phyloP scores from a whole-genome alignment of 441 rosid genomes.

The Arabidopsis lyrata region DNA sequence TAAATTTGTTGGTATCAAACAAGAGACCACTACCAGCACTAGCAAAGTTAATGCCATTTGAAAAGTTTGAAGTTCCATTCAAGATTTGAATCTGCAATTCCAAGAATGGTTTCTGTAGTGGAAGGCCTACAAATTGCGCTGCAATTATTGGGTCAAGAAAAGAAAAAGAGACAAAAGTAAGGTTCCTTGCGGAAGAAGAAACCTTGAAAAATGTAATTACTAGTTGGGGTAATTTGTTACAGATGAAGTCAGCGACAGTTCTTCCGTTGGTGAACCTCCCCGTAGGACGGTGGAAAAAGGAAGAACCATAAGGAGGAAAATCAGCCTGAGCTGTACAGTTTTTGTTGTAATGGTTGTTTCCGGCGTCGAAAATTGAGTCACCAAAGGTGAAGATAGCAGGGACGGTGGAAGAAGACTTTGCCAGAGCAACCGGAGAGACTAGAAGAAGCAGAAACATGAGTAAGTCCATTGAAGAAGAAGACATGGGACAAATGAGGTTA shows the following conservation, averaged over 20 bases:
- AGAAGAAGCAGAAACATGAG: slow-evolving; percentile 10
- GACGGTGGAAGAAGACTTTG: slow-evolving; percentile 36
- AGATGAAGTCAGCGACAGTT: slow-evolving; percentile 66
- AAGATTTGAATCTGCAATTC: slow-evolving; percentile 49
- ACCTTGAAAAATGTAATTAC: not conserved
- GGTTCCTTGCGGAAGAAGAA: slow-evolving; percentile 31
- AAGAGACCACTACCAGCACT: slow-evolving; percentile 76
- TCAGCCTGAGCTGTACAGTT: slow-evolving; percentile 71
- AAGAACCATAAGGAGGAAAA: slow-evolving; percentile 68
- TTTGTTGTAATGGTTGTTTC: slow-evolving; percentile 65
- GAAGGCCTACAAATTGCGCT: slow-evolving; percentile 62
- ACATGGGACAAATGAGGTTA: not conserved
- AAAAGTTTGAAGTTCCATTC: slow-evolving; percentile 56
- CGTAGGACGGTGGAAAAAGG: slow-evolving; percentile 62
- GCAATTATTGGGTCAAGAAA: slow-evolving; percentile 28
- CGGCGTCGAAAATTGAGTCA: slow-evolving; percentile 69
- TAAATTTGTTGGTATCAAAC: slow-evolving; percentile 52
- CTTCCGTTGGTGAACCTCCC: slow-evolving; percentile 83
- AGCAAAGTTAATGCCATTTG: slow-evolving; percentile 77
- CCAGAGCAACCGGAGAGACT: slow-evolving; percentile 23
- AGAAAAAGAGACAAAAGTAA: not conserved
- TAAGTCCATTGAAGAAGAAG: slow-evolving; percentile 42
- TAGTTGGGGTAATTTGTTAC: slow-evolving; percentile 36
- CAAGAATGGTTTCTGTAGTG: slow-evolving; percentile 57
- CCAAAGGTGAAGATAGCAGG: slow-evolving; percentile 61